Conservation (phyloP, 1,284 basidiomycete species). For the Malassezia dermatis region DNA sequence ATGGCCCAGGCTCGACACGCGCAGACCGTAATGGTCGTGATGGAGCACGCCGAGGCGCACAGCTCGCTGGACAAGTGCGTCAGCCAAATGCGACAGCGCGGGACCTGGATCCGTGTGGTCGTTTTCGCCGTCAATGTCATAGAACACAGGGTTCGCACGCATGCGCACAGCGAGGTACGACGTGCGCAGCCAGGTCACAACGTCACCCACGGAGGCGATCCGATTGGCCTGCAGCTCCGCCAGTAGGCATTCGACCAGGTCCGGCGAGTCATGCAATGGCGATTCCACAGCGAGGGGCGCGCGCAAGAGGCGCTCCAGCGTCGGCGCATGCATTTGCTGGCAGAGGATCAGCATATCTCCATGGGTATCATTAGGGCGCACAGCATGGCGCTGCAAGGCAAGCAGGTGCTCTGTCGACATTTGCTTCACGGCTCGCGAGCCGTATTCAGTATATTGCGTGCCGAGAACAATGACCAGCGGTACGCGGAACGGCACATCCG, state of each 20-base stretch:
- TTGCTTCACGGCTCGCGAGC: slow-evolving; percentile 54
- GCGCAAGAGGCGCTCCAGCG: slow-evolving; percentile 65
- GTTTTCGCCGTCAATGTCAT: slow-evolving; percentile 51
- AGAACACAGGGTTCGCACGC: slow-evolving; percentile 73
- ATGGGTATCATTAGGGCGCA: slow-evolving; percentile 53
- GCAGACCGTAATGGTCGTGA: background rate
- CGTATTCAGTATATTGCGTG: slow-evolving; percentile 69
- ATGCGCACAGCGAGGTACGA: slow-evolving; percentile 69
- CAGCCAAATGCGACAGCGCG: slow-evolving; percentile 19
- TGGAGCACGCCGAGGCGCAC: slow-evolving; percentile 1
- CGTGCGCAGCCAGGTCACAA: slow-evolving; percentile 69
- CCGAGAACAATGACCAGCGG: slow-evolving; percentile 78
- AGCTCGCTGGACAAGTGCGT: slow-evolving; percentile 1
- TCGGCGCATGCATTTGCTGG: slow-evolving; percentile 76
- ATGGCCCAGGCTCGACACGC: background rate
- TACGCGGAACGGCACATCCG: slow-evolving; percentile 77
- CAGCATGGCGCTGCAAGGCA: slow-evolving; percentile 79
- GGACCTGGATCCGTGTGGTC: slow-evolving; percentile 9
- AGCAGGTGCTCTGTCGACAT: slow-evolving; percentile 73
- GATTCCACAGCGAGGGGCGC: slow-evolving; percentile 86
- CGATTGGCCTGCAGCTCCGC: slow-evolving; percentile 9
- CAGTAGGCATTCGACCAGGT: slow-evolving; percentile 25
- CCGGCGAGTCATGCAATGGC: slow-evolving; percentile 53
- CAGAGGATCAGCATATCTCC: slow-evolving; percentile 60
- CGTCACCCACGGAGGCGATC: slow-evolving; percentile 54